phyloP scores from a whole-genome alignment of 2,329 filamentous ascomycete genomes.

The Aspergillus flavus region DNA sequence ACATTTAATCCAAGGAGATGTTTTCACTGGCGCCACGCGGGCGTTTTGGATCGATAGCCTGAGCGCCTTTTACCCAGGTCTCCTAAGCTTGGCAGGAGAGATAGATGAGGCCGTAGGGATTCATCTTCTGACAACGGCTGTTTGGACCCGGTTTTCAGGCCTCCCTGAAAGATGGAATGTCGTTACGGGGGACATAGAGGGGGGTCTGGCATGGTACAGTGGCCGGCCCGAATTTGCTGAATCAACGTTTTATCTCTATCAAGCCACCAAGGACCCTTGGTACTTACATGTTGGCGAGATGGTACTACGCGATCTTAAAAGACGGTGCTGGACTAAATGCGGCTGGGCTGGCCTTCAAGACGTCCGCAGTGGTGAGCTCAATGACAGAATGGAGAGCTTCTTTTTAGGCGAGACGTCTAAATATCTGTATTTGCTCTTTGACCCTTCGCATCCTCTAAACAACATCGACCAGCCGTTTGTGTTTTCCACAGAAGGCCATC shows the following conservation, averaged over 20 bases:
- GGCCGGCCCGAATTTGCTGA: slow-evolving; percentile 96
- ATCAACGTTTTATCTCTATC: slow-evolving; percentile 94
- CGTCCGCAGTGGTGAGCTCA: slow-evolving; percentile 79
- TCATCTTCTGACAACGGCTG: slow-evolving; percentile 84
- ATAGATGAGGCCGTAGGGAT: slow-evolving; percentile 88
- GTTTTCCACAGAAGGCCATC: slow-evolving; percentile 95
- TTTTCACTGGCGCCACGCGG: slow-evolving; percentile 82
- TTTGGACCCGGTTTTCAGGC: slow-evolving; percentile 94
- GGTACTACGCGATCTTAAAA: slow-evolving; percentile 83
- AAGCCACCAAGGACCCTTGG: slow-evolving; percentile 91
- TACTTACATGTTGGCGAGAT: slow-evolving; percentile 96
- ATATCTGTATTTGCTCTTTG: slow-evolving; percentile 91
- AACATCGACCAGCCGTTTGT: slow-evolving; percentile 83
- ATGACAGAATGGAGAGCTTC: slow-evolving; percentile 98
- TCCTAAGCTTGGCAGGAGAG: slow-evolving; percentile 83
- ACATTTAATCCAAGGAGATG: slow-evolving; percentile 89
- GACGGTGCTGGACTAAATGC: slow-evolving; percentile 85
- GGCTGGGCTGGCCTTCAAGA: slow-evolving; percentile 91
- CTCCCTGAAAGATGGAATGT: slow-evolving; percentile 94
- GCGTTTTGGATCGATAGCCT: slow-evolving; percentile 96
- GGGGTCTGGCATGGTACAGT: slow-evolving; percentile 90
- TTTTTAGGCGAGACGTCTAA: slow-evolving; percentile 96
- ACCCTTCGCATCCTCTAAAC: slow-evolving; percentile 83
- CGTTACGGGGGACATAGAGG: slow-evolving; percentile 78
- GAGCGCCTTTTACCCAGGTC: slow-evolving; percentile 90